Percentiles rank a stretch among this genome's conserved stretches.
Evolutionary conservation across 2,329 filamentous ascomycete species (phyloP).

Genomic region (Pseudogymnoascus sp.): DNA sequence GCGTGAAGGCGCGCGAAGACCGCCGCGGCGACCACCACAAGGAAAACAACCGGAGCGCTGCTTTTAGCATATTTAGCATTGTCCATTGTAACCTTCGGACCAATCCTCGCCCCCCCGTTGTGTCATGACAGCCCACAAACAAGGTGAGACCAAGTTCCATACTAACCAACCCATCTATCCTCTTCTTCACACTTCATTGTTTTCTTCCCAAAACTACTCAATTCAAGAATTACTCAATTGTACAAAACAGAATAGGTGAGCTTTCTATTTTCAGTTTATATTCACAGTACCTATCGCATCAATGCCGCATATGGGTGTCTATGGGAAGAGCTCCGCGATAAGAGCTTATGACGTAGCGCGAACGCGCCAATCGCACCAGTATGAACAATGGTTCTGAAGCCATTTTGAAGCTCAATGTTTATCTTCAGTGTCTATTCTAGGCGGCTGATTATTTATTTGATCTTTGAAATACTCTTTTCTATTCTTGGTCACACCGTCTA

Average conservation of each 20-base stretch:
- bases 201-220: not conserved
- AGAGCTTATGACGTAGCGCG: conserved; percentile 2
- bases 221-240: not conserved
- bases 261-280: not conserved
- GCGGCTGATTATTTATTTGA: not conserved
- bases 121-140: not conserved
- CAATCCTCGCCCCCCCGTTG: not conserved
- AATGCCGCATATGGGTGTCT: not conserved
- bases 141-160: conserved; percentile 6
- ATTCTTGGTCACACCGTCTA: not conserved
- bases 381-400: not conserved
- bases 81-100: not conserved
- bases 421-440: not conserved
- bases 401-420: not conserved
- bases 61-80: not conserved
- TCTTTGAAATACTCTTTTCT: too few relatives aligned
- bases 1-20: not conserved
- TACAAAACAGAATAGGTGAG: not conserved
- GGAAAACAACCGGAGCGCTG: not conserved
- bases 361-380: not conserved
- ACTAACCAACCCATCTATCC: not conserved
- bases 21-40: not conserved
- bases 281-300: not conserved
- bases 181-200: not conserved
- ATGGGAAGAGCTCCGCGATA: not conserved